These are phyloP conservation scores for Trichoderma semiorbis DNA, from an alignment of 2,329 filamentous ascomycete species.

Conservation along the genomic window DNA sequence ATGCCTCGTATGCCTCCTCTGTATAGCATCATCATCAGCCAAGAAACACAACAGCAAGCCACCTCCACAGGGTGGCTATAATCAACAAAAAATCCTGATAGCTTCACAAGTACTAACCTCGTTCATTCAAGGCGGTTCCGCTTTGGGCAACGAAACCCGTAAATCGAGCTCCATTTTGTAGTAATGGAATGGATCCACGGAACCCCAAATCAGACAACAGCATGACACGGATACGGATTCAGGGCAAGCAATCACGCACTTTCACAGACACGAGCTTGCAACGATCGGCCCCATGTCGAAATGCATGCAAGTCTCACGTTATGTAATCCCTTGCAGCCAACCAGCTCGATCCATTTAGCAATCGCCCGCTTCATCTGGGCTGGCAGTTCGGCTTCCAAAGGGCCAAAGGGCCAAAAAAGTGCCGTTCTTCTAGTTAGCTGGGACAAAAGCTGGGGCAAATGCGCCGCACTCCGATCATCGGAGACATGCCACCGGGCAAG, in stretches of 20 bases:
- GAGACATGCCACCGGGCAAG: slow-evolving; percentile 19
- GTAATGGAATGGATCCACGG: neutral
- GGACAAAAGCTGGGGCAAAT: neutral
- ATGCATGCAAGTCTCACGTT: neutral
- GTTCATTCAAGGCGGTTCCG: neutral
- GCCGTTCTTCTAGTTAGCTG: neutral
- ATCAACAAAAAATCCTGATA: neutral
- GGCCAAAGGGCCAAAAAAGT: neutral
- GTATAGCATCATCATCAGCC: neutral
- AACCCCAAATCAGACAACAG: neutral
- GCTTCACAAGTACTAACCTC: neutral
- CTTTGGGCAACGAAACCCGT: neutral
- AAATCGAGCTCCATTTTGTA: neutral
- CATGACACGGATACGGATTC: neutral
- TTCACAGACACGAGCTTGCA: neutral
- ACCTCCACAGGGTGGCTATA: neutral
- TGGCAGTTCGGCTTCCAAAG: slow-evolving; percentile 16
- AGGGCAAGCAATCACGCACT: neutral
- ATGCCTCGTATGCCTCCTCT: neutral
- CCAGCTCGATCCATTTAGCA: neutral
- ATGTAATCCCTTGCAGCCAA: neutral
- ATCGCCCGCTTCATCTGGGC: neutral
- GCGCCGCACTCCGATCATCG: slow-evolving; percentile 24
- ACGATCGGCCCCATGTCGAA: neutral
- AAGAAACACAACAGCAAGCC: neutral